A percentile compares a stretch with the other conserved stretches of the same genome.
These are phyloP conservation scores for Calvatia gigantea DNA, from an alignment of 768 basidiomycete species.

Conservation along the genomic window DNA sequence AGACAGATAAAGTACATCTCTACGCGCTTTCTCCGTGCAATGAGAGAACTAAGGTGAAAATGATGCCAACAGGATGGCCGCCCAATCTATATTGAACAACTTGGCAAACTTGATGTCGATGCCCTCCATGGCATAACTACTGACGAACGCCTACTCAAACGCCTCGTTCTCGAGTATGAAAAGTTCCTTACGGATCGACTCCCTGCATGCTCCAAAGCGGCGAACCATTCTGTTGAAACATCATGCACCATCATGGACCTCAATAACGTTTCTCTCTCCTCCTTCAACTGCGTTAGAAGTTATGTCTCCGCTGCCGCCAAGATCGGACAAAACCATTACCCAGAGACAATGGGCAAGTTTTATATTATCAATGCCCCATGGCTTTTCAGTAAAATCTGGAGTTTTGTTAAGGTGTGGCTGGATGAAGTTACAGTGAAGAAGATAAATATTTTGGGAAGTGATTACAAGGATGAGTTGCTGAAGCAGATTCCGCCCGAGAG, in stretches of 20 bases:
- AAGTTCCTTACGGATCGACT: constrained; percentile 77
- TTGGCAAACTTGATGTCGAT: constrained; percentile 85
- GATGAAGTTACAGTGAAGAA: constrained; percentile 94
- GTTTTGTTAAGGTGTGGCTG: constrained; percentile 86
- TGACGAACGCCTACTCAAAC: constrained; percentile 82
- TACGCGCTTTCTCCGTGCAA: neutral
- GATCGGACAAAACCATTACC: constrained; percentile 90
- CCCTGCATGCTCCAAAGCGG: constrained; percentile 66
- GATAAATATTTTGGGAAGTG: constrained; percentile 79
- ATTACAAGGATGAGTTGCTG: constrained; percentile 73
- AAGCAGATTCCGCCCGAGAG: constrained; percentile 83
- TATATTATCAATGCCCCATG: constrained; percentile 98
- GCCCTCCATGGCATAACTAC: constrained; percentile 82
- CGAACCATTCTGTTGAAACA: constrained; percentile 91
- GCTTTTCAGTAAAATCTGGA: constrained; percentile 88
- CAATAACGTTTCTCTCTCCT: constrained; percentile 58
- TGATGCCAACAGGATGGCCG: constrained; percentile 89
- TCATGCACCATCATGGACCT: constrained; percentile 98
- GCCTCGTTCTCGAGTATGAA: constrained; percentile 92
- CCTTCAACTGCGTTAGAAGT: constrained; percentile 90
- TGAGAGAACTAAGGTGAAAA: neutral
- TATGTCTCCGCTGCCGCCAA: constrained; percentile 73
- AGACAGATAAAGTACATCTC: constrained; percentile 76
- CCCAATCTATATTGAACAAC: constrained; percentile 91
- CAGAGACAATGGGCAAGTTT: constrained; percentile 96